Conservation (phyloP, 2,329 filamentous ascomycete species). For the Pseudogymnoascus sp. region DNA sequence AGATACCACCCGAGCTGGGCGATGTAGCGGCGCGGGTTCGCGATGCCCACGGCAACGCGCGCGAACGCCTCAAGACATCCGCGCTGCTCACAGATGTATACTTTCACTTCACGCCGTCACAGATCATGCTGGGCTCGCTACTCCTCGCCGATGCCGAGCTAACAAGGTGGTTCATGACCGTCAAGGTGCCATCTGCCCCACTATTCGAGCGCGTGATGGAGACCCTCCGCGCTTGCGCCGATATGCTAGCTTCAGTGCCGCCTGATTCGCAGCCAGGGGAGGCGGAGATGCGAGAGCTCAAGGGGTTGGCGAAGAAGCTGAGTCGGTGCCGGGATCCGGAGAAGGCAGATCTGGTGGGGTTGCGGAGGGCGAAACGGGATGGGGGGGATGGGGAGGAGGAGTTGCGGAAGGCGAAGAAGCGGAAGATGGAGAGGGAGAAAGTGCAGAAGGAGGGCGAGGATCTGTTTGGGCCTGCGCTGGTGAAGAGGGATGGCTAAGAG, state of each 20-base stretch:
- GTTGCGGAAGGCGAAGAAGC: constrained; percentile 30
- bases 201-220: constrained; percentile 39
- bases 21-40: constrained; percentile 36
- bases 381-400: constrained; percentile 20
- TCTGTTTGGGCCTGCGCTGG: constrained; percentile 25
- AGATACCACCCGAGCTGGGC: neutral
- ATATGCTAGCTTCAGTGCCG: constrained; percentile 47
- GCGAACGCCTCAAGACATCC: constrained; percentile 66
- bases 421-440: constrained; percentile 35
- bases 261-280: constrained; percentile 21
- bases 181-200: constrained; percentile 24
- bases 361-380: constrained; percentile 56
- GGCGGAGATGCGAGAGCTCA: constrained; percentile 39
- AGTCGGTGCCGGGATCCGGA: constrained; percentile 66
- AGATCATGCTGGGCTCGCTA: constrained; percentile 82
- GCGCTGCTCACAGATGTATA: constrained; percentile 90
- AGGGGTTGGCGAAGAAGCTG: constrained; percentile 59
- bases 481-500: constrained; percentile 9
- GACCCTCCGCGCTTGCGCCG: constrained; percentile 42
- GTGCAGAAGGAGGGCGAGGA: constrained; percentile 27
- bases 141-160: constrained; percentile 64
- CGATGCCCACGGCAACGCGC: constrained; percentile 63
- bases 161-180: constrained; percentile 23
- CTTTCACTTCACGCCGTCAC: constrained; percentile 88
- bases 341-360: constrained; percentile 60